phyloP scores from a whole-genome alignment of 192 early-diverging fungal species.

The Gaertneriomyces sp. region DNA sequence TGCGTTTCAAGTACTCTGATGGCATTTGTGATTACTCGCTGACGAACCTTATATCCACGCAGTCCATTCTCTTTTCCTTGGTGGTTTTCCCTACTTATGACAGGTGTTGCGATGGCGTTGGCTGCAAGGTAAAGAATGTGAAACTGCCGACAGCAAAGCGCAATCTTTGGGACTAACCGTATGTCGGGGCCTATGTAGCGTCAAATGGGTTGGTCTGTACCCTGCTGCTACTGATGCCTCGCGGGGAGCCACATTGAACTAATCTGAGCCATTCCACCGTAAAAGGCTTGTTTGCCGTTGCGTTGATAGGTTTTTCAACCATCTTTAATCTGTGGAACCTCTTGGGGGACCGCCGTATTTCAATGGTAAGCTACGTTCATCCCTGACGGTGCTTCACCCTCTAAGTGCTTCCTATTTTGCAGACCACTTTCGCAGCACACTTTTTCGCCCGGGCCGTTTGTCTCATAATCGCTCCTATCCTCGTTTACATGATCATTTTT shows the following conservation, averaged over 20 bases:
- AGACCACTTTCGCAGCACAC: constrained; percentile 31
- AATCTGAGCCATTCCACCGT: not conserved
- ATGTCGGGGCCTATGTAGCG: constrained; percentile 21
- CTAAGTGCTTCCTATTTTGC: not conserved
- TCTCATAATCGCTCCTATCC: constrained; percentile 47
- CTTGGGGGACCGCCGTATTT: constrained; percentile 37
- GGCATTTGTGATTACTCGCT: not conserved
- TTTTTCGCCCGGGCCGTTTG: constrained; percentile 47
- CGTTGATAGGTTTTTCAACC: constrained; percentile 47
- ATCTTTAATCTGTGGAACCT: constrained; percentile 48
- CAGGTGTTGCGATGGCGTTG: constrained; percentile 45
- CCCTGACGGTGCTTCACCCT: not conserved
- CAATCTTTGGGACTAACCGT: not conserved
- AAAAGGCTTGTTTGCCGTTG: constrained; percentile 50
- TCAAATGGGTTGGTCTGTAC: constrained; percentile 53
- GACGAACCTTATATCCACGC: not conserved
- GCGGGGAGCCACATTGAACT: not conserved
- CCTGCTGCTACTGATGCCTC: not conserved
- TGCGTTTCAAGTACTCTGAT: constrained; percentile 6
- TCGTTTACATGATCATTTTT: constrained; percentile 46
- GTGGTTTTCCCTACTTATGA: constrained; percentile 47
- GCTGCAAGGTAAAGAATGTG: constrained; percentile 29
- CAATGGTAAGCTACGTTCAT: constrained; percentile 17
- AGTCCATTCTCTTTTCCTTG: constrained; percentile 48
- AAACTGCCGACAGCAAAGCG: not conserved